Conservation (phyloP, 352 stramenopile genomes). For the Lagenidium giganteum region DNA sequence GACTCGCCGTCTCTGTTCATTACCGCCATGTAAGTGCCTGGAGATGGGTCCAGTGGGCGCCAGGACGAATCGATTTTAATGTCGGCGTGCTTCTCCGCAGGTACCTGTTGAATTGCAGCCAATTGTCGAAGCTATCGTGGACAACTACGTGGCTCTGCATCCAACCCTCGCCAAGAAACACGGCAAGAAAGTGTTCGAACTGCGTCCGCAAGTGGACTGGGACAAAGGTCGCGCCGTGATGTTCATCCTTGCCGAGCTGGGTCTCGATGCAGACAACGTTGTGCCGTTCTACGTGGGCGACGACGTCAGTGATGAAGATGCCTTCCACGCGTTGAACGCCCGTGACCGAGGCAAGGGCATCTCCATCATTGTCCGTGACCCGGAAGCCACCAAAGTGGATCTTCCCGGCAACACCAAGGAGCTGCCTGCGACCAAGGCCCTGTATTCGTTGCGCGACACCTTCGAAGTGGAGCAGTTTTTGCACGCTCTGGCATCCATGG, state of each 20-base stretch:
- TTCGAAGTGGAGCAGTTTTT: conserved; percentile 55
- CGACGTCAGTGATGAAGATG: conserved; percentile 77
- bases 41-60: conserved; percentile 29
- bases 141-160: conserved; percentile 52
- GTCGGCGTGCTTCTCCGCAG: no score
- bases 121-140: conserved; percentile 86
- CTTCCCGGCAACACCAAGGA: conserved; percentile 39
- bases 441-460: conserved; percentile 55
- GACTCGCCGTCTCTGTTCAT: conserved; percentile 70
- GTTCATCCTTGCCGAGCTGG: conserved; percentile 64
- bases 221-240: conserved; percentile 77
- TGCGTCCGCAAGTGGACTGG: conserved; percentile 74
- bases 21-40: conserved; percentile 54
- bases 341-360: conserved; percentile 37
- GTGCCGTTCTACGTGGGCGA: conserved; percentile 83
- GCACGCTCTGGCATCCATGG: conserved; percentile 34
- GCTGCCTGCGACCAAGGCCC: conserved; percentile 40
- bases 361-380: conserved; percentile 60
- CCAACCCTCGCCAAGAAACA: conserved; percentile 53
- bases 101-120: conserved; percentile 21
- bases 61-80: no score
- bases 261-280: conserved; percentile 52
- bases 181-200: conserved; percentile 78
- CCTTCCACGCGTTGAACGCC: conserved; percentile 48
- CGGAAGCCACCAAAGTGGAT: conserved; percentile 35